These are phyloP conservation scores for Hapsidospora chrysogenum DNA, from an alignment of 495 filamentous ascomycete species.

Conservation along the genomic window DNA sequence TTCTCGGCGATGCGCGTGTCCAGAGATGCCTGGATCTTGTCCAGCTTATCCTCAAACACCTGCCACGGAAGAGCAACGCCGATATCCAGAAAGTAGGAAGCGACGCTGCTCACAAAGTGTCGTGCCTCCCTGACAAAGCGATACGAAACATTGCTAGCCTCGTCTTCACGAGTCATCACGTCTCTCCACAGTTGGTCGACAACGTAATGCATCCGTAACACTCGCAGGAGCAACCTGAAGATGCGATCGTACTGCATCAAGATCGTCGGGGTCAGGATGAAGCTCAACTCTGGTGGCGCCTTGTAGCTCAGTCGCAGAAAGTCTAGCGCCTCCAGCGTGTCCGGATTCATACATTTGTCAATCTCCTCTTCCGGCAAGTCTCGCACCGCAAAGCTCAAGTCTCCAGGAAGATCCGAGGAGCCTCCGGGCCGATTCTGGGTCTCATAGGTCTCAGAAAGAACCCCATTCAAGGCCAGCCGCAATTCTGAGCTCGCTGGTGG, in stretches of 20 bases:
- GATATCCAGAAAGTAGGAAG: conserved; percentile 59
- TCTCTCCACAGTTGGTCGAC: conserved; percentile 53
- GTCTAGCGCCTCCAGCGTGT: conserved; percentile 71
- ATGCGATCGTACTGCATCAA: conserved; percentile 69
- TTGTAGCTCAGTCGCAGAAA: conserved; percentile 79
- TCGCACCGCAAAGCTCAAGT: conserved; percentile 75
- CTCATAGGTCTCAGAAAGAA: conserved; percentile 60
- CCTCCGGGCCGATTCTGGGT: conserved; percentile 4
- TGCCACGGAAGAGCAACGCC: conserved; percentile 57
- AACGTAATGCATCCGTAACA: conserved; percentile 66
- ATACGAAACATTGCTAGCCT: conserved; percentile 23
- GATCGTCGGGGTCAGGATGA: conserved; percentile 48
- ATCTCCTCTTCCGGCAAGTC: conserved; percentile 61
- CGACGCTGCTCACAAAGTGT: conserved; percentile 54
- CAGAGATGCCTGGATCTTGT: conserved; percentile 38
- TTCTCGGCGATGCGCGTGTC: conserved; percentile 18
- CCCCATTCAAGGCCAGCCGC: conserved; percentile 70
- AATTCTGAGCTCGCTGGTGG: conserved; percentile 88
- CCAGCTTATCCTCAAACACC: conserved; percentile 47
- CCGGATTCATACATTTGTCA: conserved; percentile 58
- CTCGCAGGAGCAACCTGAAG: conserved; percentile 61
- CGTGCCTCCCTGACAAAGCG: conserved; percentile 61
- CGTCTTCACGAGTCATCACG: conserved; percentile 4
- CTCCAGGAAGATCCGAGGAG: conserved; percentile 50
- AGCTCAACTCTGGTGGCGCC: conserved; percentile 52